Conservation (phyloP, 2,329 filamentous ascomycete species). For the Neoscytalidium dimidiatum region DNA sequence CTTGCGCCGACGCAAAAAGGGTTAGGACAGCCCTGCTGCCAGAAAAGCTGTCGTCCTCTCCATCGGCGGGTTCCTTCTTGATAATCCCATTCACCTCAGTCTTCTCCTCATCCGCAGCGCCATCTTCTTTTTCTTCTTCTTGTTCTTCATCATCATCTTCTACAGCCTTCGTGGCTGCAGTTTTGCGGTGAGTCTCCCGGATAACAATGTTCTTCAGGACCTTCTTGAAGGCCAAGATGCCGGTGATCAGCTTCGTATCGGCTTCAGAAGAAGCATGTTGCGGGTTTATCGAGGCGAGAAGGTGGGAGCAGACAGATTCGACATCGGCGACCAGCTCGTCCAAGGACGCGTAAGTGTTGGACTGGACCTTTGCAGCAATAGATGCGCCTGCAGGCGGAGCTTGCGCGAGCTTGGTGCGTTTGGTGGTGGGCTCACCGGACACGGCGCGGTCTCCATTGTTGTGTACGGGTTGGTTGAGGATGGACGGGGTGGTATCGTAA, state of each 20-base stretch:
- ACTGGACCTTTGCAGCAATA: slow-evolving; percentile 42
- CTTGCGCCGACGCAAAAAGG: slow-evolving; percentile 72
- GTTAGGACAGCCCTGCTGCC: slow-evolving; percentile 68
- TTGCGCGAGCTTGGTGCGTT: slow-evolving; percentile 47
- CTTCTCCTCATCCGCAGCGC: background rate
- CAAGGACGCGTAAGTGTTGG: slow-evolving; percentile 43
- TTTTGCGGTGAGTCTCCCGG: slow-evolving; percentile 31
- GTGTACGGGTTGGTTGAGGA: slow-evolving; percentile 42
- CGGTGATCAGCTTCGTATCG: slow-evolving; percentile 33
- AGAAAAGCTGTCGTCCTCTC: slow-evolving; percentile 20
- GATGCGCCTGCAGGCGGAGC: slow-evolving; percentile 26
- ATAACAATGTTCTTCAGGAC: slow-evolving; percentile 31
- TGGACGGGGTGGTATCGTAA: slow-evolving; percentile 49
- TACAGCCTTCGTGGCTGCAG: background rate
- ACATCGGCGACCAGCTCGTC: slow-evolving; percentile 47
- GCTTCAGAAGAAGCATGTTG: slow-evolving; percentile 29
- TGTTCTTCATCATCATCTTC: too few relatives aligned
- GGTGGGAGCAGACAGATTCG: slow-evolving; percentile 39
- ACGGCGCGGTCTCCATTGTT: slow-evolving; percentile 31
- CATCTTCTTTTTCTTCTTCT: too few relatives aligned
- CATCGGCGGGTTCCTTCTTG: slow-evolving; percentile 19
- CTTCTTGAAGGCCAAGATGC: slow-evolving; percentile 37
- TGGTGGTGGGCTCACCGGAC: slow-evolving; percentile 44
- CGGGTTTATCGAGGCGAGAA: slow-evolving; percentile 38
- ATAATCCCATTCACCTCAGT: slow-evolving; percentile 13